Conservation (phyloP, 352 stramenopile genomes). For the Pythium graminicola region DNA sequence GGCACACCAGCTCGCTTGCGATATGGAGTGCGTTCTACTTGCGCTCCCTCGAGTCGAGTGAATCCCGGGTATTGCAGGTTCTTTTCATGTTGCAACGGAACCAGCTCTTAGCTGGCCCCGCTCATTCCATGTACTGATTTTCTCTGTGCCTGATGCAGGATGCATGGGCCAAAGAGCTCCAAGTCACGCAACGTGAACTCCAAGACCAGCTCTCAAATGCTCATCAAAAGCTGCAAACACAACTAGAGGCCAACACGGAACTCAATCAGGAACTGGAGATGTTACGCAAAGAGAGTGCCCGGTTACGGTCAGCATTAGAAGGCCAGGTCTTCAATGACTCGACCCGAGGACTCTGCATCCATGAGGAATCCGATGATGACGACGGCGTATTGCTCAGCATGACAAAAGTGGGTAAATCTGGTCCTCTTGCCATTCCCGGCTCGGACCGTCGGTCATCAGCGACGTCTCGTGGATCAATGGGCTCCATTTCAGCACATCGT, state of each 20-base stretch:
- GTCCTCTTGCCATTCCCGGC: constrained; percentile 7
- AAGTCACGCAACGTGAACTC: constrained; percentile 71
- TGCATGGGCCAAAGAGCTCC: constrained; percentile 76
- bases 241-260: constrained; percentile 70
- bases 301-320: constrained; percentile 49
- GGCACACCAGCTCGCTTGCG: constrained; percentile 73
- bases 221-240: constrained; percentile 58
- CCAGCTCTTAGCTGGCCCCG: background rate
- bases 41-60: constrained; percentile 74
- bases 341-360: constrained; percentile 52
- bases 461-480: constrained; percentile 6
- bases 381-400: constrained; percentile 72
- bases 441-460: constrained; percentile 5
- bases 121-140: constrained; percentile 1
- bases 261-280: constrained; percentile 58
- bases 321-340: constrained; percentile 73
- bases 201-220: constrained; percentile 58
- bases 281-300: constrained; percentile 57
- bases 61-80: constrained; percentile 70
- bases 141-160: constrained; percentile 33
- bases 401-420: constrained; percentile 28
- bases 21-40: constrained; percentile 85
- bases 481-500: constrained; percentile 5
- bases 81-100: constrained; percentile 20
- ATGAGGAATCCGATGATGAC: constrained; percentile 70